Base-by-base conservation (phyloP, 495 filamentous ascomycete genomes). In the Podospora comata region DNA sequence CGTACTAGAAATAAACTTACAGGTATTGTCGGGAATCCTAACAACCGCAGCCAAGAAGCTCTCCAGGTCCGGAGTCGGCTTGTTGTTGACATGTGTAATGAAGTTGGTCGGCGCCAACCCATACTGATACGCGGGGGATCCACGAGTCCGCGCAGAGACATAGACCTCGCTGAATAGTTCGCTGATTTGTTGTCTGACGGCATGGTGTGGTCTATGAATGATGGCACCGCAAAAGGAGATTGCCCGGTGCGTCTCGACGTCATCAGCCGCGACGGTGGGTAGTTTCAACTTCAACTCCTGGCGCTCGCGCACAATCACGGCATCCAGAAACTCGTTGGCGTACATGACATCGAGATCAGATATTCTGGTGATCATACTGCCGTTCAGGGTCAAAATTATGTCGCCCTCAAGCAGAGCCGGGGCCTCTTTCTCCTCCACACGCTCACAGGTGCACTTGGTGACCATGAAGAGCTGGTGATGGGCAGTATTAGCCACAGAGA, bases 401-500 rank as follows among this genome's bases (percentile, higher is more conserved):
- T 99, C 95, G 56, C 92, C 92, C 79, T 99, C 95, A 59, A 91
- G 84, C 54, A 99, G 87, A 19, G 85, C 81, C 16, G 85, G 54
- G 55, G n/a, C 66, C 30, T 65, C 70, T 28, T 72, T 88, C 53
- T 88, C 90, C 72, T 96, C 89, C 48, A 94, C 87, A 56, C 84
- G 80, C 77, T 86, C 85, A 70, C 85, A 86, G 13, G 84, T 86
- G 62, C 83, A 77, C 80, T 99, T 99, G 68, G 93, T 92, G 28
- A 99, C 91, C 91, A 99, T 96, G 82, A 99, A 99, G 23, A 99
- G 86, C 78, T 98, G 95, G 76, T 99, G 95, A 63, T 91, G 90
- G 19, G 94, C 88, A 9, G 91, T 90, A 73, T 97, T 97, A 64
- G 93, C 91, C 64, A 86, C 77, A 44, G 94, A 89, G 26, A 97